phyloP scores from a whole-genome alignment of 2,329 filamentous ascomycete species.

The Celoporthe dispersa region DNA sequence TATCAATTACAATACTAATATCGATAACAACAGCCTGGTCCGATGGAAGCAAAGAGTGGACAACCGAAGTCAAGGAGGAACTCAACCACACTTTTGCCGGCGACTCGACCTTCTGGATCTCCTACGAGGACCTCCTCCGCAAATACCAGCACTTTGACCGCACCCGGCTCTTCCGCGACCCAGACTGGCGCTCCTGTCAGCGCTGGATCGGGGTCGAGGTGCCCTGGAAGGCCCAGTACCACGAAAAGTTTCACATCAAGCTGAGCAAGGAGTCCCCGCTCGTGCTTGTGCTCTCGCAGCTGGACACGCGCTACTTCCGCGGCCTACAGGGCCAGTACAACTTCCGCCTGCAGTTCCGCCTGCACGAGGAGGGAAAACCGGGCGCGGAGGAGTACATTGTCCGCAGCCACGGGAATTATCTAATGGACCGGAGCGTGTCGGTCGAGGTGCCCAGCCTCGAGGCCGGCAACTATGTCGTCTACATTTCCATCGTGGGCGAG shows the following conservation, averaged over 20 bases:
- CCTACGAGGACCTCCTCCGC: constrained; percentile 61
- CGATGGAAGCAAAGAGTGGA: constrained; percentile 86
- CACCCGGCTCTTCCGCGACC: constrained; percentile 58
- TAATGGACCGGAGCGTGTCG: constrained; percentile 75
- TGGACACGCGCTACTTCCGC: constrained; percentile 61
- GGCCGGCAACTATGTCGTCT: constrained; percentile 74
- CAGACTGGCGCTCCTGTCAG: constrained; percentile 58
- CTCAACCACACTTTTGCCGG: constrained; percentile 77
- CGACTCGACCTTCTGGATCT: constrained; percentile 70
- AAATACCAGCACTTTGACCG: constrained; percentile 64
- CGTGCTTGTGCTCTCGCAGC: constrained; percentile 61
- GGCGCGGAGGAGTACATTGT: constrained; percentile 57
- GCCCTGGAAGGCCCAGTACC: constrained; percentile 61
- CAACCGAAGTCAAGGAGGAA: constrained; percentile 74
- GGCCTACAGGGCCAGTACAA: constrained; percentile 61
- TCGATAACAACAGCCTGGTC: constrained; percentile 71
- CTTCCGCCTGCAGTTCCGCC: constrained; percentile 58
- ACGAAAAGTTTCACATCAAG: constrained; percentile 59
- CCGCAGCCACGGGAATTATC: constrained; percentile 56
- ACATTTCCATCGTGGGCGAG: constrained; percentile 74
- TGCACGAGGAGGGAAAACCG: constrained; percentile 52
- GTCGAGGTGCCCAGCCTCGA: constrained; percentile 73
- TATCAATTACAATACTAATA: no score
- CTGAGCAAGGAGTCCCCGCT: constrained; percentile 54
- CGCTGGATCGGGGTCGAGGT: constrained; percentile 48